Base-by-base conservation (phyloP, 345 rosid genomes). In the Moricandia moricandioides region DNA sequence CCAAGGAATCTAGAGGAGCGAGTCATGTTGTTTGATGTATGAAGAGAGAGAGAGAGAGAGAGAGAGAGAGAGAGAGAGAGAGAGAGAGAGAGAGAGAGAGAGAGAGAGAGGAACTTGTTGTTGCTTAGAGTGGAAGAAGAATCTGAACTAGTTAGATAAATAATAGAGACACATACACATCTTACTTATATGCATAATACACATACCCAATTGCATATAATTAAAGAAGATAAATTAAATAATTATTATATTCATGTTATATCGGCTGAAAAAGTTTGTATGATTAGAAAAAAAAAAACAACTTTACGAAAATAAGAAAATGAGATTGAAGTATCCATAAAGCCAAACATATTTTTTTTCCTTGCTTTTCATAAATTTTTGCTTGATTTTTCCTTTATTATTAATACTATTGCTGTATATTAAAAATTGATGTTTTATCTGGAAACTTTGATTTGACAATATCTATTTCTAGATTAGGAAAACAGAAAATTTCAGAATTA, bases 1-100 rank as follows among this genome's bases (percentile, higher is more conserved):
- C 75, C 76, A 0, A 86, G 86, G 49, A 77, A 69, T 81, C 86
- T 79, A 45, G 71, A 45, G 67, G 67, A 55, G 16, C 90, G 77
- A 57, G 86, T 45, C 90, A 86, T 49, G 21, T 49, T 49, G 55
- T 39, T 57, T 13, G 30, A 21, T 17, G 58, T 3, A 10, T 61
- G 57, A 21, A 64, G 67, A 18, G 21, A 49, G 3, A 49, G 52
- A 45, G 52, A 40, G 13, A 39, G 62, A 45, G 78, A 13, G 35
- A 65, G 39, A 64, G 67, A 18, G 21, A 49, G 3, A 49, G 52
- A 45, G 52, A 40, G 13, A 39, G 62, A 45, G 78, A 13, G 35
- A 65, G n/a, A 64, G 67, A 18, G 21, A 49, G 3, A 49, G 52
- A 45, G 52, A 40, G 13, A 39, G 62, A 45, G 78, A 13, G 35